phyloP scores from a whole-genome alignment of 2,329 filamentous ascomycete species.

The Trichoderma oligosporum region DNA sequence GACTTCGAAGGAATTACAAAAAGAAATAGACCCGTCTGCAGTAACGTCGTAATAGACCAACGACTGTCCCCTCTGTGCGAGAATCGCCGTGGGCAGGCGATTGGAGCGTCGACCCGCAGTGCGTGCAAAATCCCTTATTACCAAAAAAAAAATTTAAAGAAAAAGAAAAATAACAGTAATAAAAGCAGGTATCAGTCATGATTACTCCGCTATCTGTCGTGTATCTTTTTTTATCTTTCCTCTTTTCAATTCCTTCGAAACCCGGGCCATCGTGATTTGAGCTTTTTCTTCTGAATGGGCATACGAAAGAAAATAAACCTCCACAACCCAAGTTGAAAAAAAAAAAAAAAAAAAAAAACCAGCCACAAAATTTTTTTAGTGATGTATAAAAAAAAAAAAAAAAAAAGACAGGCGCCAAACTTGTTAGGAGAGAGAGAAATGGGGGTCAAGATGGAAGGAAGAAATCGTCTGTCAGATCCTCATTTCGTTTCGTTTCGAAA shows the following conservation, averaged over 20 bases:
- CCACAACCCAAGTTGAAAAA: conserved; percentile 14
- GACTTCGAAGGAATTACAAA: not conserved
- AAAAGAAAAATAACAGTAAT: conserved; percentile 12
- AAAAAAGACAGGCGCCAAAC: conserved; percentile 13
- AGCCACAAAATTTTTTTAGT: too few species aligned
- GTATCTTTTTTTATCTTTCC: conserved; percentile 15
- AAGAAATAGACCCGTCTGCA: not conserved
- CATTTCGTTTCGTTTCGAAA: conserved; percentile 16
- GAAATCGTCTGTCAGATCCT: conserved; percentile 13
- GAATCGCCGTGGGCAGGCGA: conserved; percentile 1
- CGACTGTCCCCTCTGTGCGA: not conserved
- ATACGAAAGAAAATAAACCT: conserved; percentile 5
- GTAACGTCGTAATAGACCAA: conserved; percentile 1
- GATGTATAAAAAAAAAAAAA: too few species aligned
- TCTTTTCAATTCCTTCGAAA: conserved; percentile 14
- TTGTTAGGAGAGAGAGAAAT: not conserved
- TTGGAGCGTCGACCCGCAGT: conserved; percentile 10
- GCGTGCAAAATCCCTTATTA: conserved; percentile 17
- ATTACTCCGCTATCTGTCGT: conserved; percentile 7
- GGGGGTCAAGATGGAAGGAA: not conserved
- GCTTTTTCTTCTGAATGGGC: conserved; percentile 8
- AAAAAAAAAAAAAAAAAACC: too few species aligned
- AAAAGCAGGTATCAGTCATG: conserved; percentile 17
- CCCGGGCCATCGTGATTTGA: conserved; percentile 9
- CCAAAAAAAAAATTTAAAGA: conserved; percentile 15